Evolutionary conservation across 2,329 filamentous ascomycete genomes (phyloP).

Genomic region (Penicillium sp.): DNA sequence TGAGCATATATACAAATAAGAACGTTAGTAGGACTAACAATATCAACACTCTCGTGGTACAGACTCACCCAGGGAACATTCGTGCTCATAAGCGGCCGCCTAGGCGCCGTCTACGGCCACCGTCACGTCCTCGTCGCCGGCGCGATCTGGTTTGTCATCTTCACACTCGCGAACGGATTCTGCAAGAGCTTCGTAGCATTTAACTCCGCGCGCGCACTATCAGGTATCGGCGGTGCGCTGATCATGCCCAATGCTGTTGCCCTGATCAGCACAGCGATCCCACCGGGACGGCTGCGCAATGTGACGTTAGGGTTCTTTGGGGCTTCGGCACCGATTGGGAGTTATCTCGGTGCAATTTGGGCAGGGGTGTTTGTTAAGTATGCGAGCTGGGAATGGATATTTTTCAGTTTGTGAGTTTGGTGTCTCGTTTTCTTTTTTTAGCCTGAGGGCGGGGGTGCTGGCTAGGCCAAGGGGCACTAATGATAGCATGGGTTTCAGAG

Average conservation of each 20-base stretch:
- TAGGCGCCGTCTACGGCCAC: slow-evolving; percentile 64
- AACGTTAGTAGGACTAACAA: too few relatives aligned
- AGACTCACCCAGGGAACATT: slow-evolving; percentile 62
- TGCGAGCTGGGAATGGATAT: slow-evolving; percentile 48
- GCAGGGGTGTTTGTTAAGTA: slow-evolving; percentile 45
- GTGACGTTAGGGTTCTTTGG: slow-evolving; percentile 55
- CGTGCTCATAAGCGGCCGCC: slow-evolving; percentile 60
- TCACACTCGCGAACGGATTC: slow-evolving; percentile 58
- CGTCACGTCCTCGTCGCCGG: slow-evolving; percentile 60
- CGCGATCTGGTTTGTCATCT: slow-evolving; percentile 60
- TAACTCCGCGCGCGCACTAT: slow-evolving; percentile 51
- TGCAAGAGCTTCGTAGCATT: slow-evolving; percentile 50
- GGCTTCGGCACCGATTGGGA: slow-evolving; percentile 54
- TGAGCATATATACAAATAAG: too few relatives aligned
- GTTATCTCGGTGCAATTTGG: slow-evolving; percentile 48
- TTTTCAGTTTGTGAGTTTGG: slow-evolving; percentile 42
- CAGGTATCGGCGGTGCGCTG: slow-evolving; percentile 57
- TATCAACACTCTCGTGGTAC: too few relatives aligned
- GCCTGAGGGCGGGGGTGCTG: neutral
- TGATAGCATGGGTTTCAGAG: slow-evolving; percentile 20
- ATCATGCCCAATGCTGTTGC: slow-evolving; percentile 60
- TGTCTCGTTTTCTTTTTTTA: too few relatives aligned
- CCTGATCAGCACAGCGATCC: slow-evolving; percentile 55
- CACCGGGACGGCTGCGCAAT: slow-evolving; percentile 53
- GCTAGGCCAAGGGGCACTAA: neutral